Base-by-base conservation (phyloP, 2,329 filamentous ascomycete species). In the Fusarium subglutinans region DNA sequence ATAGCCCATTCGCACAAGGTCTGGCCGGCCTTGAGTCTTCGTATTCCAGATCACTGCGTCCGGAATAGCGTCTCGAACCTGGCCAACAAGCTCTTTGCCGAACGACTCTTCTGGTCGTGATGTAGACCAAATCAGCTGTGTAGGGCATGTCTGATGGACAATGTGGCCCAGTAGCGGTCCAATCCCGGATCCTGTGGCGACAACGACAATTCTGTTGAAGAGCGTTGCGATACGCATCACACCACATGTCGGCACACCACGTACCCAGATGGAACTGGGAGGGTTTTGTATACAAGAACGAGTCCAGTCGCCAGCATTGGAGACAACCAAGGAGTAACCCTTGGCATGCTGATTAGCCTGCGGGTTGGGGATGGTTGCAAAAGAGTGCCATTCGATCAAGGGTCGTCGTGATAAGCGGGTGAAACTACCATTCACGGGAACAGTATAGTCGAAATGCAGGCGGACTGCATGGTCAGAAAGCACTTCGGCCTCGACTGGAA, bases 231-330 rank as follows among this genome's bases (percentile, higher is more conserved):
- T 87, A 74, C 91, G 89, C 77, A 93, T 87, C 40, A 94, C 90
- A 45, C 92, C 92, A 69, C 88, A 90, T 6, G 90, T 87, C 3
- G 92, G 91, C 1, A 91, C 85, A 15, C 92, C 92, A 50, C 91
- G 89, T 10, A 92, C 89, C 90, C 91, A 95, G 51, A 94, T 82
- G 57, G 87, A 82, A 2, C 83, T 86, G 4, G 91, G 91, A 5
- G 90, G 89, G 54, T 87, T 85, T 54, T 86, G 82, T 81, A 95
- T 94, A 63, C 89, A 87, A 38, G 86, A 84, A 30, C 84, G 84
- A 2, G 93, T 95, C 92, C 93, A 95, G 82, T 95, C 92, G 28
- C 93, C 93, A 8, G 92, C 92, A 73, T 91, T 92, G 61, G 92
- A 93, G 35, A 95, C 86, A 37, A 95, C 84, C 37, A 93, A 84